phyloP scores from a whole-genome alignment of 208 protist species.

The Leishmania major region DNA sequence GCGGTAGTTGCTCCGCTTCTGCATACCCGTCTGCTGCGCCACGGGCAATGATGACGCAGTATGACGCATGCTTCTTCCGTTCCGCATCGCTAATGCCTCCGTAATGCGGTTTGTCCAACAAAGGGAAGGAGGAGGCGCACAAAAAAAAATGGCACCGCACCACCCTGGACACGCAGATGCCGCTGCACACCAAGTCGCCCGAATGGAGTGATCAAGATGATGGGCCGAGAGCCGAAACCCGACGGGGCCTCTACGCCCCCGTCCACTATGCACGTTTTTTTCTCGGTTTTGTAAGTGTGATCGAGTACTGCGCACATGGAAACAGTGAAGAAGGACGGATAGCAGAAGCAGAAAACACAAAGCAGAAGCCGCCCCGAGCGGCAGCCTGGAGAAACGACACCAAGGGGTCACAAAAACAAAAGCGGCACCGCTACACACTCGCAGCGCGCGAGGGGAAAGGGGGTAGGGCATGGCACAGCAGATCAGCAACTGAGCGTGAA shows the following conservation, averaged over 20 bases:
- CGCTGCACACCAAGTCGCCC: background rate
- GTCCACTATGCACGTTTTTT: background rate
- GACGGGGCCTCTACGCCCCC: background rate
- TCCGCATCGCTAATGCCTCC: background rate
- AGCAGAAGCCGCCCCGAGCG: background rate
- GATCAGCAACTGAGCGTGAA: background rate
- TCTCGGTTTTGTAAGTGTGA: background rate
- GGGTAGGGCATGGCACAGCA: background rate
- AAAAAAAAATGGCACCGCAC: background rate
- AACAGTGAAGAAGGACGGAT: background rate
- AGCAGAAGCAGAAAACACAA: constrained; percentile 4
- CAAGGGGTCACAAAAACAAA: background rate
- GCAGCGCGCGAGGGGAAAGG: background rate
- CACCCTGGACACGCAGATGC: background rate
- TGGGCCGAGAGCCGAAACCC: background rate
- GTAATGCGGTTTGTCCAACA: background rate
- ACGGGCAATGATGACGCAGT: background rate
- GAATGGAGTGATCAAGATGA: background rate
- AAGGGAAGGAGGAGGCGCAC: background rate
- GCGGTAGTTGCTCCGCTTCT: background rate
- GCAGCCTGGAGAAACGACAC: background rate
- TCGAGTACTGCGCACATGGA: background rate
- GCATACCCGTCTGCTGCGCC: background rate
- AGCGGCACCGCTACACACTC: background rate
- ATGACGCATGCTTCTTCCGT: background rate